Evolutionary conservation across 345 rosid species (phyloP).

Genomic region (Bruguiera parviflora): DNA sequence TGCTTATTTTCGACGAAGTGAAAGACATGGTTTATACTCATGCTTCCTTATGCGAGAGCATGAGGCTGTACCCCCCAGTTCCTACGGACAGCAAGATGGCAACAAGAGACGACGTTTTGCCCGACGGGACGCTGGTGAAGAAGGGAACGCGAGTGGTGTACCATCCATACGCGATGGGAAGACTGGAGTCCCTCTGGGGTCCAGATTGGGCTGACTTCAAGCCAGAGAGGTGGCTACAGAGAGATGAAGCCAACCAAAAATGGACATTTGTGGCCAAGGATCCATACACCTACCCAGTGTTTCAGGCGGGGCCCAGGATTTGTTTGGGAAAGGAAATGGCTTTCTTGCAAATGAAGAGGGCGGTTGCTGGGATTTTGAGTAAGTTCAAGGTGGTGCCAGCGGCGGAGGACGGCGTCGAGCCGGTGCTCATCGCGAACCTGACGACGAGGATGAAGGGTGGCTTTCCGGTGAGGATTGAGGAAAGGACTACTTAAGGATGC

Average conservation of each 20-base stretch:
- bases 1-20: conserved; percentile 22
- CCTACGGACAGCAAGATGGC: conserved; percentile 43
- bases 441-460: conserved; percentile 65
- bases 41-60: conserved; percentile 47
- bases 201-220: conserved; percentile 23
- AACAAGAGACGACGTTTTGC: conserved; percentile 25
- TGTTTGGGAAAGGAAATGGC: conserved; percentile 35
- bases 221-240: conserved; percentile 30
- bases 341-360: conserved; percentile 32
- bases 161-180: conserved; percentile 40
- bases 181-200: conserved; percentile 26
- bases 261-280: conserved; percentile 37
- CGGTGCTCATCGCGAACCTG: conserved; percentile 34
- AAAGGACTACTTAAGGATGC: conserved; percentile 18
- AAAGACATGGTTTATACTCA: conserved; percentile 37
- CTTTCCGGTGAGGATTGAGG: conserved; percentile 43
- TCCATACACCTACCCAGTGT: conserved; percentile 25
- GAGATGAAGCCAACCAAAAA: conserved; percentile 16
- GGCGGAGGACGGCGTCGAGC: conserved; percentile 33
- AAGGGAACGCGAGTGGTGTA: conserved; percentile 39
- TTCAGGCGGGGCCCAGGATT: conserved; percentile 32
- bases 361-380: conserved; percentile 32
- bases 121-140: conserved; percentile 49
- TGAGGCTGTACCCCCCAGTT: conserved; percentile 65
- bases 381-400: conserved; percentile 52